Conservation (phyloP, 192 early-diverging fungal genomes). For the Kickxella alabastrina region DNA sequence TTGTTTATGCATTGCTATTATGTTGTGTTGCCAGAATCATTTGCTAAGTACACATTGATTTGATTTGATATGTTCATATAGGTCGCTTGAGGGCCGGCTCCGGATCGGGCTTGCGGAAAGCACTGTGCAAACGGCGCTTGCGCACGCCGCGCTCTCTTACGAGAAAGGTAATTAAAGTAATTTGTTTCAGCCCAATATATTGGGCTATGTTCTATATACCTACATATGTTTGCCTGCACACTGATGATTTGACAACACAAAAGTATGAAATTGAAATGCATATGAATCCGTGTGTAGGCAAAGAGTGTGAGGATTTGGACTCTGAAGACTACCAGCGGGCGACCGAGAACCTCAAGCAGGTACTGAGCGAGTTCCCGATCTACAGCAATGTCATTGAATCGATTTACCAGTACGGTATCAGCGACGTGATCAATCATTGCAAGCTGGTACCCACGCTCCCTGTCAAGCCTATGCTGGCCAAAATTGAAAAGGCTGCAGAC, state of each 20-base stretch:
- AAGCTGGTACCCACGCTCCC: constrained; percentile 94
- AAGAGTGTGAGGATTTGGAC: constrained; percentile 8
- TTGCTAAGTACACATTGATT: too few species aligned
- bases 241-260: not conserved
- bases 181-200: not conserved
- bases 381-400: constrained; percentile 90
- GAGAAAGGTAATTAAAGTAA: constrained; percentile 50
- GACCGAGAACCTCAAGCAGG: constrained; percentile 55
- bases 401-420: constrained; percentile 72
- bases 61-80: too few species aligned
- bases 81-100: constrained; percentile 79
- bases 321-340: constrained; percentile 48
- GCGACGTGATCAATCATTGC: constrained; percentile 67
- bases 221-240: not conserved
- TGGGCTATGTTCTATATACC: not conserved
- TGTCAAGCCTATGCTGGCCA: constrained; percentile 98
- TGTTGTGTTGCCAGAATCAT: too few species aligned
- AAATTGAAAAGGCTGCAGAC: constrained; percentile 90
- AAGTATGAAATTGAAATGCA: not conserved
- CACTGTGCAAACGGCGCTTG: constrained; percentile 82
- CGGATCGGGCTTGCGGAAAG: constrained; percentile 95
- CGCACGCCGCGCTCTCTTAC: constrained; percentile 73
- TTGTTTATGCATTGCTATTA: too few species aligned
- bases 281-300: not conserved
- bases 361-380: constrained; percentile 80